phyloP scores from a whole-genome alignment of 108 stramenopile species.

The Nitzschia sp. region DNA sequence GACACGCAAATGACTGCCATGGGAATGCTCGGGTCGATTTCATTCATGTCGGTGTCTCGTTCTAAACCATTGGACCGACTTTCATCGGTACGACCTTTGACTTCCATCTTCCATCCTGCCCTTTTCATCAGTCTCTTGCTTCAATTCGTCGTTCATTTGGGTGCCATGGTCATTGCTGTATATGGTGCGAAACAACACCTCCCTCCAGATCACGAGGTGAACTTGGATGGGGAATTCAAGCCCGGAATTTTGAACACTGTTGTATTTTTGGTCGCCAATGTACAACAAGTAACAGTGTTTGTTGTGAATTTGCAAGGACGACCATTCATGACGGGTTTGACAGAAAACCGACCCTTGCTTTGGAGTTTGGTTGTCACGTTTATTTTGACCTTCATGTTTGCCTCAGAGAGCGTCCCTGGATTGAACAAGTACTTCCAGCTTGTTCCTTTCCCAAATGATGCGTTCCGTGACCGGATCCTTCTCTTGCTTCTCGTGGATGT shows the following conservation, averaged over 20 bases:
- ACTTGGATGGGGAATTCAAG: constrained; percentile 92
- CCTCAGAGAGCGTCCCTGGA: constrained; percentile 83
- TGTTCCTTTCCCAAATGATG: constrained; percentile 93
- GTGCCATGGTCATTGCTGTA: constrained; percentile 86
- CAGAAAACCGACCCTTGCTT: constrained; percentile 91
- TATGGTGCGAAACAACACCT: constrained; percentile 73
- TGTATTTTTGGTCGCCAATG: constrained; percentile 93
- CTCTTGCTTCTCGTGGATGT: constrained; percentile 79
- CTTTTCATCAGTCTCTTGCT: constrained; percentile 90
- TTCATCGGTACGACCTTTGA: constrained; percentile 88
- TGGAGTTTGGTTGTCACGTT: constrained; percentile 91
- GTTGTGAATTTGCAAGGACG: constrained; percentile 97
- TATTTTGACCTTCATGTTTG: constrained; percentile 88
- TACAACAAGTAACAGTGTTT: constrained; percentile 96
- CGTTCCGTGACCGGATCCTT: constrained; percentile 87
- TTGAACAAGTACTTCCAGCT: constrained; percentile 97
- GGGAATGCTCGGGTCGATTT: constrained; percentile 88
- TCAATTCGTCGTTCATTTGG: constrained; percentile 90
- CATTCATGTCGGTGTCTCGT: constrained; percentile 93
- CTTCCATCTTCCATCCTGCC: constrained; percentile 94
- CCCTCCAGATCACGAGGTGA: constrained; percentile 76
- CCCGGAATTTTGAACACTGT: constrained; percentile 89
- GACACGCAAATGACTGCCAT: constrained; percentile 96
- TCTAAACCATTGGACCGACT: constrained; percentile 93
- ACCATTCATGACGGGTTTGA: constrained; percentile 98